Conservation (phyloP, 768 basidiomycete species). For the Leccinum sublutescens region DNA sequence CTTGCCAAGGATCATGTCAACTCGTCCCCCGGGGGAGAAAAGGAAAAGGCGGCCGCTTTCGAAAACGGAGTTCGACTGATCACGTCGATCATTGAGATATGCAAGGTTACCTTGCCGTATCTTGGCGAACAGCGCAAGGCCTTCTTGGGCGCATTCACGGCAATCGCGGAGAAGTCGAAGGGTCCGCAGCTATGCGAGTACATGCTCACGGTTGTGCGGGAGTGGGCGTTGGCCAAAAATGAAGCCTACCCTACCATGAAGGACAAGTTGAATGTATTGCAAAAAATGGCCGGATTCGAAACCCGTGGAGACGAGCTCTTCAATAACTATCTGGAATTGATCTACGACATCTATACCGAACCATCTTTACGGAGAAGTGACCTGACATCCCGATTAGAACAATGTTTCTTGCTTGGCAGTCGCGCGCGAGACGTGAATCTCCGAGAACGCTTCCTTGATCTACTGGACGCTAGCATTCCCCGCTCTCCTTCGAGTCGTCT, state of each 20-base stretch:
- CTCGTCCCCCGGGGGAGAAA: conserved; percentile 39
- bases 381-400: conserved; percentile 88
- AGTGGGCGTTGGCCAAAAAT: conserved; percentile 86
- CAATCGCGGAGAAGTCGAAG: conserved; percentile 88
- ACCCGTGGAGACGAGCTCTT: conserved; percentile 70
- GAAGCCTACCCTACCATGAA: conserved; percentile 91
- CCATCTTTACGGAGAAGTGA: conserved; percentile 85
- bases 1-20: conserved; percentile 86
- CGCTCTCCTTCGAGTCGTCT: conserved; percentile 78
- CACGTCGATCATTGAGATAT: conserved; percentile 83
- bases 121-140: conserved; percentile 85
- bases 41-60: conserved; percentile 35
- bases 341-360: conserved; percentile 93
- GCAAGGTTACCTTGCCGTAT: conserved; percentile 72
- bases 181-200: conserved; percentile 75
- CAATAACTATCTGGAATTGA: conserved; percentile 80
- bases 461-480: conserved; percentile 86
- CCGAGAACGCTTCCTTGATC: conserved; percentile 83
- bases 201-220: conserved; percentile 79
- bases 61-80: conserved; percentile 64
- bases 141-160: conserved; percentile 73
- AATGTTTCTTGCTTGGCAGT: conserved; percentile 90
- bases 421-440: conserved; percentile 76
- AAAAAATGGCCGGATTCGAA: conserved; percentile 87
- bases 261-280: conserved; percentile 87